Percentiles rank a stretch among this genome's conserved stretches.
phyloP scores from a whole-genome alignment of 441 rosid genomes.

The Aquilaria agallochum region DNA sequence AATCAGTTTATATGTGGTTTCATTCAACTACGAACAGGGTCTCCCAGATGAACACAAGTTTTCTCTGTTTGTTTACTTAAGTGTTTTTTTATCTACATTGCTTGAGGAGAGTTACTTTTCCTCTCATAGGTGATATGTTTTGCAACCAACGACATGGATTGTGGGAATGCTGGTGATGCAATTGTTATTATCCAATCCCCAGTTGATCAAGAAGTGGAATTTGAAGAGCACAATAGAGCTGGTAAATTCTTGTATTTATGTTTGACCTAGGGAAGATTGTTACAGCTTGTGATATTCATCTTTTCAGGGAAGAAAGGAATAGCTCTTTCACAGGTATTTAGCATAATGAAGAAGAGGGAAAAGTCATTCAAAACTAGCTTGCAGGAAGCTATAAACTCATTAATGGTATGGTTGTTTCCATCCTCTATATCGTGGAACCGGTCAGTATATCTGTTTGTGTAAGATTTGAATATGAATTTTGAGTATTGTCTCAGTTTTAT shows the following conservation, averaged over 20 bases:
- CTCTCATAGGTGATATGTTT: conserved; percentile 60
- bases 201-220: conserved; percentile 28
- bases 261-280: conserved; percentile 9
- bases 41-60: too few relatives aligned
- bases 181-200: conserved; percentile 48
- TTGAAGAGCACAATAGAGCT: conserved; percentile 18
- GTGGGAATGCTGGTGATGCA: conserved; percentile 32
- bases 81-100: neutral
- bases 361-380: conserved; percentile 50
- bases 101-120: conserved; percentile 17
- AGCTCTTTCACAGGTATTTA: conserved; percentile 48
- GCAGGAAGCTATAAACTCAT: conserved; percentile 42
- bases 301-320: conserved; percentile 41
- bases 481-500: neutral
- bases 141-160: conserved; percentile 31
- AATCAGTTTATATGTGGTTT: too few relatives aligned
- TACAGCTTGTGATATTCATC: conserved; percentile 15
- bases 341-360: conserved; percentile 63
- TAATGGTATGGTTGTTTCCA: conserved; percentile 43
- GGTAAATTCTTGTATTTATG: conserved; percentile 32
- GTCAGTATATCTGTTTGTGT: neutral
- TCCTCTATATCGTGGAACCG: conserved; percentile 6
- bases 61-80: neutral
- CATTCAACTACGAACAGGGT: too few relatives aligned
- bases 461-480: conserved; percentile 1